Evolutionary conservation across 1,284 basidiomycete species (phyloP).

Genomic region (Papiliotrema nemorosa): DNA sequence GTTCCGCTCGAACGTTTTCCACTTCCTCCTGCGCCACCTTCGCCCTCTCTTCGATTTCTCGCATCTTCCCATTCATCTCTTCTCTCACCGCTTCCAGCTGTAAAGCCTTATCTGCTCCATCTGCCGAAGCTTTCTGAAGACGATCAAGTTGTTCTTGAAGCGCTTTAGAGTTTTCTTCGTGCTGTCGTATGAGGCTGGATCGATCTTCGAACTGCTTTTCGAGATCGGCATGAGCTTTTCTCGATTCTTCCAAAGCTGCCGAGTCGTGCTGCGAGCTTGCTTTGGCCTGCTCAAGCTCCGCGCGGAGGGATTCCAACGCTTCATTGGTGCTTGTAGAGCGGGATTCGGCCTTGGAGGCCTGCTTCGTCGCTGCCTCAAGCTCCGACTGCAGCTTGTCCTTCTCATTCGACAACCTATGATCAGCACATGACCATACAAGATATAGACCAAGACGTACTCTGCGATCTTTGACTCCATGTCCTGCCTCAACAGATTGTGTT

Average conservation of each 20-base stretch:
- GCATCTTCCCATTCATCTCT: constrained; percentile 15
- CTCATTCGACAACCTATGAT: neutral
- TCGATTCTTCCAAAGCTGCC: neutral
- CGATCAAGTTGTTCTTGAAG: constrained; percentile 11
- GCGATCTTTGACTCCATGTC: neutral
- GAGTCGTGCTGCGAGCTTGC: neutral
- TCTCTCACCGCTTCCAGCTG: neutral
- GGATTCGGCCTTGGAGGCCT: neutral
- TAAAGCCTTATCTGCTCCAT: constrained; percentile 24
- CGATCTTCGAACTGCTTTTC: neutral
- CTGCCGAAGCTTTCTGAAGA: constrained; percentile 20
- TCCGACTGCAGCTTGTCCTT: neutral
- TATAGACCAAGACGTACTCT: neutral
- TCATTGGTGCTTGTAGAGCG: neutral
- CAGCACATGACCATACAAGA: neutral
- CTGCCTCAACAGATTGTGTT: neutral
- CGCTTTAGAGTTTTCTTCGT: constrained; percentile 1
- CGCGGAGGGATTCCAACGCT: neutral
- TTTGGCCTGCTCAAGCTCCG: too few species aligned
- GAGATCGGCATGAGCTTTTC: constrained; percentile 2
- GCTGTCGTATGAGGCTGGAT: neutral
- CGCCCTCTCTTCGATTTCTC: neutral
- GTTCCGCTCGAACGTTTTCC: neutral
- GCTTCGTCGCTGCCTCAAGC: neutral
- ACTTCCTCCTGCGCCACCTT: neutral